These are phyloP conservation scores for Fusarium devonianum DNA, from an alignment of 2,329 filamentous ascomycete species.

Conservation along the genomic window DNA sequence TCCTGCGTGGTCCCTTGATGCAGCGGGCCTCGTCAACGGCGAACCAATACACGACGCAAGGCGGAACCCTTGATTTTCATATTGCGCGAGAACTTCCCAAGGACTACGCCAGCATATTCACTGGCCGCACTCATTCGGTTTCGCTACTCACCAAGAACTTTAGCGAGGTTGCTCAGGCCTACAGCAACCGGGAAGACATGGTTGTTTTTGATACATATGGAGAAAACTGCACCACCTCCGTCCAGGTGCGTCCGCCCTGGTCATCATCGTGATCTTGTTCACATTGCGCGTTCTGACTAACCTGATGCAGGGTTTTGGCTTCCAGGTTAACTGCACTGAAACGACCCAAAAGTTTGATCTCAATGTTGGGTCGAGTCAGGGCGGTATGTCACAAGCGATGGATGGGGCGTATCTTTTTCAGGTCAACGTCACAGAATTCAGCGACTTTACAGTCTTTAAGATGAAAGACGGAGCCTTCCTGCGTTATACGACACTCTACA, in stretches of 20 bases:
- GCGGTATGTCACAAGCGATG: conserved; percentile 9
- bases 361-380: not conserved
- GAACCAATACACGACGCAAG: conserved; percentile 13
- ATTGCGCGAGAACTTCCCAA: conserved; percentile 30
- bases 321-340: conserved; percentile 30
- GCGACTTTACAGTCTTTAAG: not conserved
- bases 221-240: conserved; percentile 27
- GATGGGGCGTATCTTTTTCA: conserved; percentile 22
- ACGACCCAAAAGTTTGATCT: conserved; percentile 17
- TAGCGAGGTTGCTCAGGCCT: conserved; percentile 29
- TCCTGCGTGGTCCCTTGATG: conserved; percentile 28
- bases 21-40: conserved; percentile 29
- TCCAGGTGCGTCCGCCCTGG: conserved; percentile 5
- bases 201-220: conserved; percentile 14
- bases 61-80: conserved; percentile 20
- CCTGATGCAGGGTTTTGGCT: conserved; percentile 19
- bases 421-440: conserved; percentile 27
- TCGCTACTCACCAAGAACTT: conserved; percentile 33
- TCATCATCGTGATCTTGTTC: not conserved
- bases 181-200: conserved; percentile 27
- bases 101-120: conserved; percentile 28
- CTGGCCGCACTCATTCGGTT: conserved; percentile 19
- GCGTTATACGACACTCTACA: conserved; percentile 25
- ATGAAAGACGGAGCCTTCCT: conserved; percentile 25
- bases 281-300: no score